Percentiles rank a stretch among this genome's conserved stretches.
These are phyloP conservation scores for Talaromyces adpressus DNA, from an alignment of 495 filamentous ascomycete species.

Conservation along the genomic window DNA sequence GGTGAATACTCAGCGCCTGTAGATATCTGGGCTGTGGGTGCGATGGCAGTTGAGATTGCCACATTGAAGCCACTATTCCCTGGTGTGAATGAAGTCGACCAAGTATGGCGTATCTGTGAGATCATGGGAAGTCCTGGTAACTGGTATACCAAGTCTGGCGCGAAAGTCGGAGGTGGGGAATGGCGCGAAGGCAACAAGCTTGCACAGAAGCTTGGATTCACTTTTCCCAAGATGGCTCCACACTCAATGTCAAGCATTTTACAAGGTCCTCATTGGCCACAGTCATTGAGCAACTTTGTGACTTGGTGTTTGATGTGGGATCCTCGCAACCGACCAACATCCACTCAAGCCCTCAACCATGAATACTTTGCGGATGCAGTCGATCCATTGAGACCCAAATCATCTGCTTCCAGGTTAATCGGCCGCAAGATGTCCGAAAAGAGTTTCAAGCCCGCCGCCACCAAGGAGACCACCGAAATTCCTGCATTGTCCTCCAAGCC, in stretches of 20 bases:
- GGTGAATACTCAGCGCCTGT: slow-evolving; percentile 97
- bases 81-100: slow-evolving; percentile 96
- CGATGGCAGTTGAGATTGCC: slow-evolving; percentile 99
- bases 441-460: slow-evolving; percentile 43
- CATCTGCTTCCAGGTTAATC: slow-evolving; percentile 74
- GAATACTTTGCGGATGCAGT: slow-evolving; percentile 96
- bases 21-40: slow-evolving; percentile 96
- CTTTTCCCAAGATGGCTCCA: slow-evolving; percentile 98
- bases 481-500: slow-evolving; percentile 71
- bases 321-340: slow-evolving; percentile 89
- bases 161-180: slow-evolving; percentile 88
- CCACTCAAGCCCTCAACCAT: slow-evolving; percentile 82
- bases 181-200: slow-evolving; percentile 93
- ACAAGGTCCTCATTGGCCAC: slow-evolving; percentile 84
- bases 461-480: slow-evolving; percentile 60
- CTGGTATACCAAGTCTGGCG: slow-evolving; percentile 89
- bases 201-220: slow-evolving; percentile 94
- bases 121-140: slow-evolving; percentile 99
- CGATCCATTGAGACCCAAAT: slow-evolving; percentile 88
- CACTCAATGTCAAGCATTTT: slow-evolving; percentile 95
- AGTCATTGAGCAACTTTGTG: slow-evolving; percentile 81
- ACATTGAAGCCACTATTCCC: slow-evolving; percentile 97
- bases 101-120: slow-evolving; percentile 98
- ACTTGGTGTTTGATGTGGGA: slow-evolving; percentile 99
- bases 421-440: slow-evolving; percentile 84